These are phyloP conservation scores for Geosiphon pyriformis DNA, from an alignment of 192 early-diverging fungal genomes.

Conservation along the genomic window DNA sequence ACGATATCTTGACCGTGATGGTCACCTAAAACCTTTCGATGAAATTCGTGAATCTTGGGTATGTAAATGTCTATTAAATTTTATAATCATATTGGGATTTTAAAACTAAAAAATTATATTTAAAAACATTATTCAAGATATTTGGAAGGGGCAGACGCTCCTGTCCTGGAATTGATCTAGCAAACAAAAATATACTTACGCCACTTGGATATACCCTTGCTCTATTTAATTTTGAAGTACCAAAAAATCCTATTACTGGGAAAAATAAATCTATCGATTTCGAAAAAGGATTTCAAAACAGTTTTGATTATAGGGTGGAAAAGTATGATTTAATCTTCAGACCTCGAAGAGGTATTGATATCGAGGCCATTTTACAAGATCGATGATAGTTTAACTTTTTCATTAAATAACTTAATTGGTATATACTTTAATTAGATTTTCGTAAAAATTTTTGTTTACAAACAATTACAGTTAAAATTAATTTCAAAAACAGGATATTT, in stretches of 20 bases:
- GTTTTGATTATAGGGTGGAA: not conserved
- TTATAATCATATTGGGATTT: not conserved
- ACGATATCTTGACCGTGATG: conserved; percentile 3
- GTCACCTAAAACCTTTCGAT: not conserved
- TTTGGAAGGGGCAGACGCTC: not conserved
- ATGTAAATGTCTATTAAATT: not conserved
- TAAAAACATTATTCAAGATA: not conserved
- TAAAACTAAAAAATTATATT: not conserved
- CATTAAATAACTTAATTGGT: too few species aligned
- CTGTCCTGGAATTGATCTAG: not conserved
- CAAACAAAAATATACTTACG: not conserved
- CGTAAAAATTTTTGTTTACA: too few species aligned
- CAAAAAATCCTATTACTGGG: not conserved
- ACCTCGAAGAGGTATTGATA: not conserved
- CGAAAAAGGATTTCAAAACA: not conserved
- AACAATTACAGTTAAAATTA: too few species aligned
- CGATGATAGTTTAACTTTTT: too few species aligned
- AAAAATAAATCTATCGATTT: not conserved
- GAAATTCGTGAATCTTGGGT: conserved; percentile 3
- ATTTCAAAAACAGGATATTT: too few species aligned
- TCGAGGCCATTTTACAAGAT: too few species aligned
- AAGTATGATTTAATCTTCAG: not conserved
- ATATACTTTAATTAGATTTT: too few species aligned
- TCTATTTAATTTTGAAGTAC: not conserved
- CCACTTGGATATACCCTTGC: not conserved